Base-by-base conservation (phyloP, 2,329 filamentous ascomycete species). In the Boeremia lycopersici region DNA sequence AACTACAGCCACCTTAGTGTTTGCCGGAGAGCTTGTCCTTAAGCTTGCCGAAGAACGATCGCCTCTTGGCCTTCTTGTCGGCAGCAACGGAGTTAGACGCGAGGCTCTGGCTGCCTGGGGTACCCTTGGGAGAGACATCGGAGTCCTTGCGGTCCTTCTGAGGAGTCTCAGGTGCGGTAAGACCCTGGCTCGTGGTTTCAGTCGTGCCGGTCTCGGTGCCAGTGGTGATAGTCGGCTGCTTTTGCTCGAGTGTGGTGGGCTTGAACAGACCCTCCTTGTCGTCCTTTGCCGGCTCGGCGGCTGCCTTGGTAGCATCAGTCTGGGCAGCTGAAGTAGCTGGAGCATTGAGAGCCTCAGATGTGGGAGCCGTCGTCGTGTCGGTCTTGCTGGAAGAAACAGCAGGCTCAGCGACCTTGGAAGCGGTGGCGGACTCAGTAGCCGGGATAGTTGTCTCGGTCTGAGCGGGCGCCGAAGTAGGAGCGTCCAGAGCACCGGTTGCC, bases 51-150 rank as follows among this genome's bases (percentile, higher is more conserved):
- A 81, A 80, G 65, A 81, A 73, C 48, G 75, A 76, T 43, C 74
- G 74, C 66, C 78, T 74, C 74, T 79, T 79, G 70, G 78, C 79
- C 69, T 79, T 78, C 74, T 79, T 78, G 42, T 70, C 64, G 12
- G 69, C 64, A 42, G 64, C 62, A 56, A 48, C 66, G 51, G 65
- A 69, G 35, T 29, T 47, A 52, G 56, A 67, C 30, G 61, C 68
- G 45, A 71, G 59, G 53, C 73, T 77, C 47, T 77, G 65, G 51
- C 65, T 67, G 11, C 61, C 74, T n/a, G 77, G 73, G 7, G 76
- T 77, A 25, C 67, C 72, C 62, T 73, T 70, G 45, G 71, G 64
- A 17, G 73, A 68, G 10, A 69, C 61, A 41, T 68, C 62, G 2
- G 68, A 67, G 40, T 68, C 57, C 52, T 64, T 65, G 41, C 64